phyloP scores from a whole-genome alignment of 257 asterid genomes.

The Solanum raphanifolium region DNA sequence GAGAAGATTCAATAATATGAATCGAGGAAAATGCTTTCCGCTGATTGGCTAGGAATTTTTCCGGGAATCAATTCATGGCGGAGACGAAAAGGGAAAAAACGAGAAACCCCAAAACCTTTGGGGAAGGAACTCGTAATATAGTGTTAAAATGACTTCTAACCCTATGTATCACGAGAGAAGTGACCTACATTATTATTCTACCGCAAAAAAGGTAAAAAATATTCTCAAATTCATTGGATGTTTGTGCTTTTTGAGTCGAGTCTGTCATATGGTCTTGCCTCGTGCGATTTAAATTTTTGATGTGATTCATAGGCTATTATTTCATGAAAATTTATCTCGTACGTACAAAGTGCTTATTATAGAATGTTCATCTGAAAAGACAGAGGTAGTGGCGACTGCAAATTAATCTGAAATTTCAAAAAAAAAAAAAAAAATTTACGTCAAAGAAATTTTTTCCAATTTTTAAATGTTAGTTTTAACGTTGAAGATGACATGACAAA shows the following conservation, averaged over 20 bases:
- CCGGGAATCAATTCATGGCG: background rate
- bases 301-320: background rate
- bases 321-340: too few species aligned
- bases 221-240: background rate
- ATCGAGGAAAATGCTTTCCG: background rate
- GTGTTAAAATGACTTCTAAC: background rate
- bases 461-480: background rate
- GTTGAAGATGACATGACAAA: background rate
- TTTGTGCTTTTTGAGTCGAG: background rate
- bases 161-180: background rate
- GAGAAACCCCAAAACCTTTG: background rate
- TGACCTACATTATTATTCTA: background rate
- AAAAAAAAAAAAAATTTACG: too few species aligned
- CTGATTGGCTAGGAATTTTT: background rate
- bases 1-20: background rate
- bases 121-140: background rate
- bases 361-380: too few species aligned
- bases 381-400: rapidly evolving
- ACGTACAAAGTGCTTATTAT: too few species aligned
- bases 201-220: background rate
- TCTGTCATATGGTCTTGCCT: too few species aligned
- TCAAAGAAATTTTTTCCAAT: background rate
- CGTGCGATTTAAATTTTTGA: background rate
- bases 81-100: background rate
- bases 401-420: too few species aligned